Percentiles rank a stretch among this genome's conserved stretches.
These are phyloP conservation scores for Trichoderma koningiopsis DNA, from an alignment of 2,329 filamentous ascomycete genomes.

Conservation along the genomic window DNA sequence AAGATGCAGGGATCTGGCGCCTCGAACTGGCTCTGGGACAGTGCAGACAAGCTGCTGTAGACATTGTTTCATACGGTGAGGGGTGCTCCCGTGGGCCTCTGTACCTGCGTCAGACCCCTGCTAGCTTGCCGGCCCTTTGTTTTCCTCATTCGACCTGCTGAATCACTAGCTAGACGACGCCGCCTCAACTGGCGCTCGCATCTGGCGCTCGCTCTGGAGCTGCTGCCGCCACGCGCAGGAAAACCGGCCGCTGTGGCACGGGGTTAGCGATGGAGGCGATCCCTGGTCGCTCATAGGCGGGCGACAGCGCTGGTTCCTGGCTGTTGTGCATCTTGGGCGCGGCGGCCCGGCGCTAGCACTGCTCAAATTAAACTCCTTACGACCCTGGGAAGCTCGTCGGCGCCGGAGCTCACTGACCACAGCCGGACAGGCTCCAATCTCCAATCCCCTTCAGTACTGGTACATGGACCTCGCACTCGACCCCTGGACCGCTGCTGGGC, in stretches of 20 bases:
- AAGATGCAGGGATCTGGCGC: background rate
- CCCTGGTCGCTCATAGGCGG: background rate
- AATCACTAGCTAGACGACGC: background rate
- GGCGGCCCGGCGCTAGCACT: constrained; percentile 23
- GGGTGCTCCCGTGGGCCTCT: background rate
- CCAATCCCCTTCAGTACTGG: background rate
- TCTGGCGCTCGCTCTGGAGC: background rate
- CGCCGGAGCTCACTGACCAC: constrained; percentile 8
- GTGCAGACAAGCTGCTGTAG: background rate
- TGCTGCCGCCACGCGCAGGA: background rate
- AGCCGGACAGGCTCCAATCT: background rate
- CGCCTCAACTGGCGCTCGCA: constrained; percentile 2
- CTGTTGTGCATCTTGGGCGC: background rate
- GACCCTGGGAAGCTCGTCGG: constrained; percentile 9
- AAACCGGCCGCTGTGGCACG: background rate
- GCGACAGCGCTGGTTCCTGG: background rate
- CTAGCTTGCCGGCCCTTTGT: constrained; percentile 12
- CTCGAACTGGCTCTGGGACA: background rate
- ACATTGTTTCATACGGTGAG: background rate
- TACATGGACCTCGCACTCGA: background rate
- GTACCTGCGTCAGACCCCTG: constrained; percentile 26
- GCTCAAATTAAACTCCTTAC: constrained; percentile 25
- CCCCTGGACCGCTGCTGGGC: background rate
- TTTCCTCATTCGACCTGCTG: constrained; percentile 12
- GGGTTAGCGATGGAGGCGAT: background rate